Conservation (phyloP, 2,329 filamentous ascomycete genomes). For the Paraphaeosphaeria minitans region DNA sequence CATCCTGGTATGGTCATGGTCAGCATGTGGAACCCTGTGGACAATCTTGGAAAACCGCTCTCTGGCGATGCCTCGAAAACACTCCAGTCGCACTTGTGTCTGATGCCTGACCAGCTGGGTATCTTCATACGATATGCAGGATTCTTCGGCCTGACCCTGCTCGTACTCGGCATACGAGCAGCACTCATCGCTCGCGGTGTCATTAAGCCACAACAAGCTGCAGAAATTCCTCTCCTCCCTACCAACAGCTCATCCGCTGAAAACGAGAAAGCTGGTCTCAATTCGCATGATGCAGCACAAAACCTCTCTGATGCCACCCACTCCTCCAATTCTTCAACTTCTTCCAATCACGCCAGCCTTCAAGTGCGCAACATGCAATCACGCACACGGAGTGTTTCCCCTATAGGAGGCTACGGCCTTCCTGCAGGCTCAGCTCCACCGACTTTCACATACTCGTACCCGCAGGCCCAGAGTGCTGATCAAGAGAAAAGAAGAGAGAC, state of each 20-base stretch:
- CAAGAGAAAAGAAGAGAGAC: slow-evolving; percentile 23
- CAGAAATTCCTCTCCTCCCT: slow-evolving; percentile 36
- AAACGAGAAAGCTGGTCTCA: slow-evolving; percentile 30
- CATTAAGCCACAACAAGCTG: slow-evolving; percentile 16
- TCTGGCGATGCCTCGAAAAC: slow-evolving; percentile 58
- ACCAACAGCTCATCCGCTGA: slow-evolving; percentile 31
- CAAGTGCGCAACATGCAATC: slow-evolving; percentile 36
- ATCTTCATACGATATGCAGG: slow-evolving; percentile 81
- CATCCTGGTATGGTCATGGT: slow-evolving; percentile 85
- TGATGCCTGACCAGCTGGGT: slow-evolving; percentile 84
- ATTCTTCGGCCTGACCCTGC: slow-evolving; percentile 61
- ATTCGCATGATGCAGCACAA: slow-evolving; percentile 11
- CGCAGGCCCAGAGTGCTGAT: slow-evolving; percentile 38
- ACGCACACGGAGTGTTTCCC: slow-evolving; percentile 48
- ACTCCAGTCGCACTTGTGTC: slow-evolving; percentile 85
- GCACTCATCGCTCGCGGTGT: slow-evolving; percentile 38
- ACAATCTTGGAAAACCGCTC: slow-evolving; percentile 51
- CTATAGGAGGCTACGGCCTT: slow-evolving; percentile 37
- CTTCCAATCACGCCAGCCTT: slow-evolving; percentile 31
- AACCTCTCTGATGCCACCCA: slow-evolving; percentile 21
- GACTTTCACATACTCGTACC: slow-evolving; percentile 31
- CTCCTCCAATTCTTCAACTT: slow-evolving; percentile 40
- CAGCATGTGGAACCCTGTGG: slow-evolving; percentile 90
- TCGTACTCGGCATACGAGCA: slow-evolving; percentile 54
- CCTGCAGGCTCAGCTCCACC: slow-evolving; percentile 18